Percentiles rank a stretch among this genome's conserved stretches.
Evolutionary conservation across 441 rosid genomes (phyloP).

Genomic region (Corymbia citriodora): DNA sequence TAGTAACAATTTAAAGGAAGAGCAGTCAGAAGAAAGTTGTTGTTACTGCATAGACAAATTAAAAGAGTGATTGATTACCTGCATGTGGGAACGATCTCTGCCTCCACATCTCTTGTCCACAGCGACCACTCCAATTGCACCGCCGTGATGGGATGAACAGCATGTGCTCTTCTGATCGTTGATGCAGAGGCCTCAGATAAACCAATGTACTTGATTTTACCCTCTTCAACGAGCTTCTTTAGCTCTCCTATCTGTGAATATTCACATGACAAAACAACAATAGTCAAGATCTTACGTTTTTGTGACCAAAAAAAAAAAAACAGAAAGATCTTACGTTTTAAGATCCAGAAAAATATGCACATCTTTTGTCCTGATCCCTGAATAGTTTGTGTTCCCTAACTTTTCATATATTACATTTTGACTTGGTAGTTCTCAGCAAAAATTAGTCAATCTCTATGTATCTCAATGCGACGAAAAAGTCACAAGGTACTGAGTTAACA

Average conservation of each 20-base stretch:
- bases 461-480: no score
- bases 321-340: not conserved
- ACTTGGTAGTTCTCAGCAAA: no score
- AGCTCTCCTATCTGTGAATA: not conserved
- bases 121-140: not conserved
- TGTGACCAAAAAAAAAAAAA: no score
- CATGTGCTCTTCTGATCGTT: not conserved
- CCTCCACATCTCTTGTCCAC: not conserved
- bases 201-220: not conserved
- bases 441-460: no score
- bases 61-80: not conserved
- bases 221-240: not conserved
- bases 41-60: not conserved
- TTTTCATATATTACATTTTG: no score
- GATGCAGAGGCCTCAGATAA: not conserved
- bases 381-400: not conserved
- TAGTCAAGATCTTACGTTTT: not conserved
- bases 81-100: not conserved
- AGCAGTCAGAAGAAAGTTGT: not conserved
- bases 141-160: not conserved
- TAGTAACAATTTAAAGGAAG: not conserved
- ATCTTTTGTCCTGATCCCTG: not conserved
- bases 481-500: not conserved
- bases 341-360: not conserved
- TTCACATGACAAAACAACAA: not conserved